Evolutionary conservation across 768 basidiomycete genomes (phyloP).

Genomic region (Baorangia bicolor): DNA sequence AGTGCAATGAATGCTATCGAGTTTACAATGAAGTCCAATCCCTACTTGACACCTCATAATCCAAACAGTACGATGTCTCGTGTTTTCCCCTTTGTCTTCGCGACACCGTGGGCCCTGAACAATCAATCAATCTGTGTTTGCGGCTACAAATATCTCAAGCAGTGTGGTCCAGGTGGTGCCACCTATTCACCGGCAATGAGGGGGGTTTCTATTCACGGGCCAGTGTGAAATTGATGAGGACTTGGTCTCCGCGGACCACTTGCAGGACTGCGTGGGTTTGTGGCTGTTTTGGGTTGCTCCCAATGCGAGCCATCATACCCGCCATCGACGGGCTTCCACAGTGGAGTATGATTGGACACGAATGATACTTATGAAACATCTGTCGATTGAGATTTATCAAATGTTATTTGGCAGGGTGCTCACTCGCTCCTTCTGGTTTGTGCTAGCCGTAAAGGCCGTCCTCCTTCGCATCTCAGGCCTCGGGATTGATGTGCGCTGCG

Average conservation of each 20-base stretch:
- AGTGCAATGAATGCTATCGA: neutral
- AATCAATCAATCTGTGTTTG: neutral
- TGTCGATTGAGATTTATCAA: conserved; percentile 13
- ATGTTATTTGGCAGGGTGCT: conserved; percentile 8
- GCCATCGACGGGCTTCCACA: conserved; percentile 26
- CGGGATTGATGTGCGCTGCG: conserved; percentile 17
- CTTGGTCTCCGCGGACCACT: conserved; percentile 26
- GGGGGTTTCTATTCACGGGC: conserved; percentile 2
- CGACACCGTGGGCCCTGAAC: conserved; percentile 9
- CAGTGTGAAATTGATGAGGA: conserved; percentile 3
- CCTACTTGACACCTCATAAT: neutral
- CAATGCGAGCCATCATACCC: conserved; percentile 19
- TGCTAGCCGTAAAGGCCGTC: conserved; percentile 14
- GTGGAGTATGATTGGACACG: conserved; percentile 10
- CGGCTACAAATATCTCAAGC: neutral
- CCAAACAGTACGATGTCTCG: neutral
- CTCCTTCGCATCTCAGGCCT: conserved; percentile 9
- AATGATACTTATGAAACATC: conserved; percentile 23
- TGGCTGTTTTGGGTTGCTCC: conserved; percentile 10
- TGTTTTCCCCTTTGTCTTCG: conserved; percentile 6
- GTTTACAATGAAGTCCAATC: neutral
- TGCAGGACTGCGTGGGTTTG: conserved; percentile 15
- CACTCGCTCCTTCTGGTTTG: conserved; percentile 12
- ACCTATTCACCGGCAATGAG: conserved; percentile 8
- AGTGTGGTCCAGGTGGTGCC: neutral